Conservation (phyloP, 2,329 filamentous ascomycete species). For the Saccharata proteae region DNA sequence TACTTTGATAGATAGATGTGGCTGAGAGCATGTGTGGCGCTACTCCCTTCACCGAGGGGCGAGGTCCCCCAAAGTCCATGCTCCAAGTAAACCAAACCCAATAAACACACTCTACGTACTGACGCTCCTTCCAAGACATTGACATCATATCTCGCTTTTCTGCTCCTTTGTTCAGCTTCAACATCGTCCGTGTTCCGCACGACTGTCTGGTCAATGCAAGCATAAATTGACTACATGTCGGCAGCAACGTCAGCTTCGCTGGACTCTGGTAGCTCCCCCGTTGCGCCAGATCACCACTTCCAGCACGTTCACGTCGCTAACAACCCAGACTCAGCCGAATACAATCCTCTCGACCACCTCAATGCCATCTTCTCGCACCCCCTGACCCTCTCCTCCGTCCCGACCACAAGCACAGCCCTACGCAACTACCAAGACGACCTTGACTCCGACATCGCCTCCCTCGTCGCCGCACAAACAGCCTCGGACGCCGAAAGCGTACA, state of each 20-base stretch:
- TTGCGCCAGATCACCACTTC: background rate
- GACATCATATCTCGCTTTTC: too few relatives aligned
- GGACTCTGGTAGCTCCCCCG: conserved; percentile 23
- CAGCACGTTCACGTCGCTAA: conserved; percentile 13
- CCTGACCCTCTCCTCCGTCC: conserved; percentile 67
- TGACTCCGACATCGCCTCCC: conserved; percentile 59
- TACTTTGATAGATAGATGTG: too few relatives aligned
- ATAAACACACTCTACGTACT: too few relatives aligned
- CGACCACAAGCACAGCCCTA: conserved; percentile 61
- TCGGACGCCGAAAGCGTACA: conserved; percentile 79
- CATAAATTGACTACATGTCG: conserved; percentile 23
- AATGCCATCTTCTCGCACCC: conserved; percentile 90
- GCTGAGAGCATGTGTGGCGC: too few relatives aligned
- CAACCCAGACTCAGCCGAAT: conserved; percentile 51
- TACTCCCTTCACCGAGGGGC: too few relatives aligned
- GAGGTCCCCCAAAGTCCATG: too few relatives aligned
- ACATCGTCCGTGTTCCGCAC: too few relatives aligned
- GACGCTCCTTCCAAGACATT: too few relatives aligned
- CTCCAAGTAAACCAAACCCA: too few relatives aligned
- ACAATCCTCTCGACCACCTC: conserved; percentile 84
- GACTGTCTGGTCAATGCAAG: conserved; percentile 22
- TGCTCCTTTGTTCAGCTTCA: too few relatives aligned
- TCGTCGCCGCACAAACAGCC: conserved; percentile 66
- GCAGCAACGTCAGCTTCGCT: conserved; percentile 21
- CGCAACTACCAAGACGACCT: conserved; percentile 69